Evolutionary conservation across 441 rosid genomes (phyloP).

Genomic region (Gossypium davidsonii): DNA sequence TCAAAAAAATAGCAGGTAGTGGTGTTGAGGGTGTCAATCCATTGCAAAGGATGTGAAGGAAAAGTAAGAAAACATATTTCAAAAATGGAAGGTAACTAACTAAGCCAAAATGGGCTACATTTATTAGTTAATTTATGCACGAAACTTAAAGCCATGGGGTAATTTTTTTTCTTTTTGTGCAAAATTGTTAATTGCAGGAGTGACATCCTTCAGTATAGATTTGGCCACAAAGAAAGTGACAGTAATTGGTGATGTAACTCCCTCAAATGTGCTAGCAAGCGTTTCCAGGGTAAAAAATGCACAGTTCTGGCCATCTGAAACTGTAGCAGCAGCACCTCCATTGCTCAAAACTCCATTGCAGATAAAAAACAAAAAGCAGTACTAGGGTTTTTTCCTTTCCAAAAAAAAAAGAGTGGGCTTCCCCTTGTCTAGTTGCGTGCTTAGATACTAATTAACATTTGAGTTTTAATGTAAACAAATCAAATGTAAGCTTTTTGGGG

Average conservation of each 20-base stretch:
- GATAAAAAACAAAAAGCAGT: neutral
- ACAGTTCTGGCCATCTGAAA: constrained; percentile 67
- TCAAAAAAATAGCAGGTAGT: constrained; percentile 48
- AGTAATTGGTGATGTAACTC: constrained; percentile 71
- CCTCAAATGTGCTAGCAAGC: constrained; percentile 57
- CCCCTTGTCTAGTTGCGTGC: constrained; percentile 3
- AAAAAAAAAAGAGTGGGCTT: neutral
- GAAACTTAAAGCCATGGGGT: neutral
- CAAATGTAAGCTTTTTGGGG: neutral
- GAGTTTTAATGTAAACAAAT: neutral
- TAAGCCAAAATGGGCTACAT: neutral
- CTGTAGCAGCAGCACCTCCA: constrained; percentile 11
- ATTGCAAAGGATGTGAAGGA: constrained; percentile 96
- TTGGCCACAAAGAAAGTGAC: constrained; percentile 78
- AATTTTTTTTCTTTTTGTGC: too few relatives aligned
- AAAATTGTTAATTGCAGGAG: constrained; percentile 42
- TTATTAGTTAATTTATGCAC: neutral
- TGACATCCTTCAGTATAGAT: constrained; percentile 77
- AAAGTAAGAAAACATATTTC: constrained; percentile 83
- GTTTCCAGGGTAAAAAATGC: constrained; percentile 76
- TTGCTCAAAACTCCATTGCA: neutral
- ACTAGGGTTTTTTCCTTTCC: neutral
- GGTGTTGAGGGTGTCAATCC: constrained; percentile 79
- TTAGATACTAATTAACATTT: constrained; percentile 7
- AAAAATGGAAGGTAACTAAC: constrained; percentile 75